These are phyloP conservation scores for Trichoderma gracile DNA, from an alignment of 2,329 filamentous ascomycete species.

Conservation along the genomic window DNA sequence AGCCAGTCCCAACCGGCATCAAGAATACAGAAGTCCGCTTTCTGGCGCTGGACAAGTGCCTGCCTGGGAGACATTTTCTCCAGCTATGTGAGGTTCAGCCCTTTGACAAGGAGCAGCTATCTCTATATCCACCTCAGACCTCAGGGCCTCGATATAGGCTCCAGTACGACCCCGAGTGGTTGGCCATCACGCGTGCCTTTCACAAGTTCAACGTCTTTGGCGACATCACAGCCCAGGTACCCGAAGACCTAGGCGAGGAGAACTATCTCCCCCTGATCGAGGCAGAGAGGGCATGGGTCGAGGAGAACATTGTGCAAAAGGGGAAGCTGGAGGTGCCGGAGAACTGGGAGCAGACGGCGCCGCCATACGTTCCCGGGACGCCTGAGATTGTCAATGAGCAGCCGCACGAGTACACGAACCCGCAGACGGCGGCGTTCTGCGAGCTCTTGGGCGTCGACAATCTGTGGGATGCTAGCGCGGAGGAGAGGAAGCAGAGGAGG, in stretches of 20 bases:
- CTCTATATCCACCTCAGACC: constrained; percentile 29
- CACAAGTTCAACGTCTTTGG: constrained; percentile 65
- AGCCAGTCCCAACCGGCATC: constrained; percentile 70
- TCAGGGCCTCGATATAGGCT: constrained; percentile 55
- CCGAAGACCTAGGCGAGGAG: constrained; percentile 66
- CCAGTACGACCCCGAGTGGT: constrained; percentile 90
- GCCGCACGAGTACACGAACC: constrained; percentile 81
- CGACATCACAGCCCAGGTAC: constrained; percentile 52
- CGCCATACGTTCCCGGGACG: constrained; percentile 61
- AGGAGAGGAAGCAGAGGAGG: constrained; percentile 65
- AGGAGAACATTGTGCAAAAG: constrained; percentile 67
- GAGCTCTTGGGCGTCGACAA: constrained; percentile 75
- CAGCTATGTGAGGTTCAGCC: constrained; percentile 70
- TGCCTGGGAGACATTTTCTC: constrained; percentile 76
- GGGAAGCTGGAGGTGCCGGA: constrained; percentile 69
- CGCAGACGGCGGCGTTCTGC: constrained; percentile 83
- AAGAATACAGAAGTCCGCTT: constrained; percentile 80
- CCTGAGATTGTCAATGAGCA: constrained; percentile 61
- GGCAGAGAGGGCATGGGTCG: constrained; percentile 74
- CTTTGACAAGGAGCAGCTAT: constrained; percentile 39
- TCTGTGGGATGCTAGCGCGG: constrained; percentile 68
- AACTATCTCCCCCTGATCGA: constrained; percentile 69
- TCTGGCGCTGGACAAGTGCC: constrained; percentile 87
- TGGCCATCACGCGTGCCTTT: constrained; percentile 87
- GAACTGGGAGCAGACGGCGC: constrained; percentile 77